Conservation (phyloP, 2,329 filamentous ascomycete genomes). For the Fusarium sp. region DNA sequence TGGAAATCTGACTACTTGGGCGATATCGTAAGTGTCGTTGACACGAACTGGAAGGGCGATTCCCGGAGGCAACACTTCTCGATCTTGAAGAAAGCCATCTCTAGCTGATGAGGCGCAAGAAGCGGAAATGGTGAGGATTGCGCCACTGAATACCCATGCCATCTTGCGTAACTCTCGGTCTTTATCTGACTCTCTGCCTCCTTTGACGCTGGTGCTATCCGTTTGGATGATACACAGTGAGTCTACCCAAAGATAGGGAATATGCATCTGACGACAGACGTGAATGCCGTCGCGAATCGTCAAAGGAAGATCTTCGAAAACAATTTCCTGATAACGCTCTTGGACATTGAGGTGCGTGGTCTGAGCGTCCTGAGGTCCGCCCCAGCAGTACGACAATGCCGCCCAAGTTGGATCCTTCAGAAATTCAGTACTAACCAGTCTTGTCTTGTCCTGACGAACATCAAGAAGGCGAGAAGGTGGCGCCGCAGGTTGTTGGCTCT, state of each 20-base stretch:
- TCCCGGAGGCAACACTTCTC: fast-evolving
- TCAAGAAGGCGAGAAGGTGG: neutral
- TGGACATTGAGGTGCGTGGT: neutral
- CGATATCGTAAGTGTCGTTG: neutral
- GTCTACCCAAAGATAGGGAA: neutral
- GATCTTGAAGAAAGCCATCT: neutral
- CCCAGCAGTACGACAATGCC: neutral
- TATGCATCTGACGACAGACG: neutral
- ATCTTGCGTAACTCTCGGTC: neutral
- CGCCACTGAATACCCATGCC: neutral
- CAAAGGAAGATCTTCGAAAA: fast-evolving
- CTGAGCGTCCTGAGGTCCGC: neutral
- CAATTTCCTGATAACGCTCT: fast-evolving
- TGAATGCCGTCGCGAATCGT: neutral
- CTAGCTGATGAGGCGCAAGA: neutral
- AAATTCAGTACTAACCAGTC: fast-evolving
- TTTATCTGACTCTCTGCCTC: neutral
- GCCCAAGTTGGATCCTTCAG: neutral
- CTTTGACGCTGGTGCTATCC: no score
- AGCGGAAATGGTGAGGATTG: neutral
- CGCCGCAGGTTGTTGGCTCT: no score
- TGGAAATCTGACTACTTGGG: no score
- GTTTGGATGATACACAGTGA: neutral
- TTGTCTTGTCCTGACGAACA: fast-evolving
- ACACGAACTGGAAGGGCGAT: neutral